phyloP scores from a whole-genome alignment of 164 flowering plant species.

The grape (Vitis vinifera) region DNA sequence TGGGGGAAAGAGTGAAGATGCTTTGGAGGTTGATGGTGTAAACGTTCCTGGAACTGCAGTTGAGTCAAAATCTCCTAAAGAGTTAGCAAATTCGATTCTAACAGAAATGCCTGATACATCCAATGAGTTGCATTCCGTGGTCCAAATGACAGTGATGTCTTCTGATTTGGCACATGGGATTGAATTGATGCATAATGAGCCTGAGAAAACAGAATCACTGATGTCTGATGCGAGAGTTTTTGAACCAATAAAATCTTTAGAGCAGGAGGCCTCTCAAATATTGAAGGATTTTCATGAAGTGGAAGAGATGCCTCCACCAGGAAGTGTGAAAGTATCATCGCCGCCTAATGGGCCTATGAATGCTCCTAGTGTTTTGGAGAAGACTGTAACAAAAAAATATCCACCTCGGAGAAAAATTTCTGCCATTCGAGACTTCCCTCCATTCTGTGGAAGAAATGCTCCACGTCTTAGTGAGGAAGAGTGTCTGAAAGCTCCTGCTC shows the following conservation, averaged over 20 bases:
- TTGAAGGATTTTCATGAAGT: conserved; percentile 1
- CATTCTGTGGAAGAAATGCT: conserved; percentile 48
- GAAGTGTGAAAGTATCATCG: neutral
- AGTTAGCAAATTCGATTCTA: neutral
- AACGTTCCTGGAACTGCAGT: neutral
- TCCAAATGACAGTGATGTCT: neutral
- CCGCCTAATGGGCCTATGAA: conserved; percentile 4
- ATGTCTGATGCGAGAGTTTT: neutral
- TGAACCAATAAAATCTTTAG: neutral
- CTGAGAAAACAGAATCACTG: neutral
- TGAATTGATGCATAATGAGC: conserved; percentile 1
- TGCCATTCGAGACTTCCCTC: conserved; percentile 53
- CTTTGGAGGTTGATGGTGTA: conserved; percentile 3
- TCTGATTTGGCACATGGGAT: conserved; percentile 4
- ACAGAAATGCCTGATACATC: neutral
- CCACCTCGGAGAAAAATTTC: conserved; percentile 48
- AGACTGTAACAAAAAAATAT: conserved; percentile 18
- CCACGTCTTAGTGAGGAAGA: conserved; percentile 23
- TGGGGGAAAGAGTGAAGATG: neutral
- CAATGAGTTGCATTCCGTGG: neutral
- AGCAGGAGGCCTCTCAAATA: conserved; percentile 2
- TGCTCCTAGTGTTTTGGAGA: neutral
- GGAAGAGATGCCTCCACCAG: neutral
- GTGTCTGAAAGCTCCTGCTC: conserved; percentile 9
- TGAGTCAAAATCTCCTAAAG: conserved; percentile 2